Percentiles rank a stretch among this genome's conserved stretches.
These are phyloP conservation scores for Aristolochia contorta DNA, from an alignment of 164 flowering plant species.

Conservation along the genomic window DNA sequence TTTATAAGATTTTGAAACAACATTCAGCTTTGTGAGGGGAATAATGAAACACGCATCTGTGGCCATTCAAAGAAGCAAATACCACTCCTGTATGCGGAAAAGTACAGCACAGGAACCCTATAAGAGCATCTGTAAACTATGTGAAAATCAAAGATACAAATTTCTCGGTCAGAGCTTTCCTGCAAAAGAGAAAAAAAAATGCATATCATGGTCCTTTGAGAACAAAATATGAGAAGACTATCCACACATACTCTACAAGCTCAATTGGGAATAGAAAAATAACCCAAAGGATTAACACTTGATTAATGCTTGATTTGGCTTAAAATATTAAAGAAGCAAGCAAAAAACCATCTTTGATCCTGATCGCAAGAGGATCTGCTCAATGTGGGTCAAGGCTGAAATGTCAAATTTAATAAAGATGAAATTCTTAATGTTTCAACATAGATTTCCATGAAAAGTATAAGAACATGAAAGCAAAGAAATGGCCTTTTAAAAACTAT, in stretches of 20 bases:
- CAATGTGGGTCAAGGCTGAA: too few species aligned
- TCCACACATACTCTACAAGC: background rate
- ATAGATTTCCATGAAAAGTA: too few species aligned
- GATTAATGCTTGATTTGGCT: too few species aligned
- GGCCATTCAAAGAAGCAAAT: conserved; percentile 15
- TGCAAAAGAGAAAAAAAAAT: conserved; percentile 14
- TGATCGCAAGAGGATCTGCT: too few species aligned
- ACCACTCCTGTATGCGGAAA: conserved; percentile 56
- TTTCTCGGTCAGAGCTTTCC: conserved; percentile 27
- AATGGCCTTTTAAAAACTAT: too few species aligned
- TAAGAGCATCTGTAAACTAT: conserved; percentile 62
- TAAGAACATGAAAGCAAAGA: too few species aligned
- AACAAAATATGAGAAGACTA: background rate
- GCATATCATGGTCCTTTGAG: too few species aligned
- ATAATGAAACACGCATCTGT: background rate
- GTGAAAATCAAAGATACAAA: conserved; percentile 66
- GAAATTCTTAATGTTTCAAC: too few species aligned
- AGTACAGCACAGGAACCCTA: conserved; percentile 76
- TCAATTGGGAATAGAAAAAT: background rate
- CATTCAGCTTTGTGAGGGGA: background rate
- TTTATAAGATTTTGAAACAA: background rate
- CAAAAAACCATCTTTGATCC: too few species aligned
- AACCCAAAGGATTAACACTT: background rate
- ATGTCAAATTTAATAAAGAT: too few species aligned
- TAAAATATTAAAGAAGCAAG: too few species aligned